Conservation (phyloP, 202 grass and related monocot species). For the Panicum hallii region DNA sequence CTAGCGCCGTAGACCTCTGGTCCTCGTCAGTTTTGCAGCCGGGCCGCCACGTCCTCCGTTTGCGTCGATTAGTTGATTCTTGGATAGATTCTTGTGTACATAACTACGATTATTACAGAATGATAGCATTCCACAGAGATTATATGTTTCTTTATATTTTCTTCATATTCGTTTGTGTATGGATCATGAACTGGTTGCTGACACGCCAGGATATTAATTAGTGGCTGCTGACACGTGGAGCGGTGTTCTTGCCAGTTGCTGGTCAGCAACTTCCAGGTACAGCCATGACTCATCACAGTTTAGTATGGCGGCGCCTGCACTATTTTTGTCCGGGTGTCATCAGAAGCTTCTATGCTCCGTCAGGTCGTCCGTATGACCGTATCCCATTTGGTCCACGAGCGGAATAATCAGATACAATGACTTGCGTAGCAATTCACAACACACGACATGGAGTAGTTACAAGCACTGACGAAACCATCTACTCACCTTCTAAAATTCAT, state of each 20-base stretch:
- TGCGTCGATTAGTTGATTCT: slow-evolving; percentile 37
- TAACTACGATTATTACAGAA: not conserved
- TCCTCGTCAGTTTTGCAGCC: slow-evolving; percentile 30
- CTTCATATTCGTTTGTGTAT: not conserved
- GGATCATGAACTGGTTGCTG: not conserved
- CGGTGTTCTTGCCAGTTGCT: not conserved
- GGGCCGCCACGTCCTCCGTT: not conserved
- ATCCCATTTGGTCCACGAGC: not conserved
- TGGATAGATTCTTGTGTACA: slow-evolving; percentile 52
- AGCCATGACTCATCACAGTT: too few relatives aligned
- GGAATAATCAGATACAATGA: not conserved
- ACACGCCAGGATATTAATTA: not conserved
- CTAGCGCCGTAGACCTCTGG: slow-evolving; percentile 29
- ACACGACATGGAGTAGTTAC: slow-evolving; percentile 22
- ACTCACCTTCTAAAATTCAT: not conserved
- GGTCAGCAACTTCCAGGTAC: not conserved
- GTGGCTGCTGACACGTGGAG: not conserved
- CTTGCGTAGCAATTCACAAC: slow-evolving; percentile 18
- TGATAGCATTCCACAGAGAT: not conserved
- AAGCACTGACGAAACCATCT: not conserved
- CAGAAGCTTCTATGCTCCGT: slow-evolving; percentile 27
- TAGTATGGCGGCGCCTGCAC: not conserved
- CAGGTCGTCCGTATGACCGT: not conserved
- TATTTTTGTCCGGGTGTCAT: not conserved
- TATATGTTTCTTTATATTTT: not conserved